Evolutionary conservation across 179 eudicot species (phyloP).

Genomic region (Corrigiola litoralis): DNA sequence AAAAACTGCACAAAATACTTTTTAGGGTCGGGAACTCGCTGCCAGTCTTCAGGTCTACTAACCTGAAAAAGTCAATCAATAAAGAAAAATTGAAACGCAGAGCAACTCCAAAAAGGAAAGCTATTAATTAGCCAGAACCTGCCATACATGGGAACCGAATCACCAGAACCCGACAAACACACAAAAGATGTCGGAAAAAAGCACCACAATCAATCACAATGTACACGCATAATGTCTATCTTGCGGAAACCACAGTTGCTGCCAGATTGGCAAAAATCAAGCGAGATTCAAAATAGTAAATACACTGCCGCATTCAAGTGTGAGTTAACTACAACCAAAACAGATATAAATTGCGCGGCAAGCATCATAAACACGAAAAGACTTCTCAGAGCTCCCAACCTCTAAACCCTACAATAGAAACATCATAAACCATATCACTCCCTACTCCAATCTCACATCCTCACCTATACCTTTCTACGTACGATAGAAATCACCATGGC

Average conservation of each 20-base stretch:
- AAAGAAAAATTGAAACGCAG: constrained; percentile 8
- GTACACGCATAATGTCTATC: not conserved
- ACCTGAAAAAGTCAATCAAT: constrained; percentile 43
- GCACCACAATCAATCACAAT: not conserved
- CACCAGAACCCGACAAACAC: not conserved
- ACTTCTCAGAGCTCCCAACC: too few species aligned
- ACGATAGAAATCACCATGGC: too few species aligned
- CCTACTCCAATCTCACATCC: too few species aligned
- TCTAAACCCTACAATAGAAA: too few species aligned
- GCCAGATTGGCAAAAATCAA: too few species aligned
- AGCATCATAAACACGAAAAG: too few species aligned
- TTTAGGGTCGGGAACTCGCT: constrained; percentile 69
- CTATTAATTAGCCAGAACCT: not conserved
- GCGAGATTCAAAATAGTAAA: too few species aligned
- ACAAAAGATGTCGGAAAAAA: not conserved
- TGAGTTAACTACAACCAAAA: too few species aligned
- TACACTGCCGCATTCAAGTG: too few species aligned
- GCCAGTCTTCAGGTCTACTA: constrained; percentile 90
- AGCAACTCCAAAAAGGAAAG: not conserved
- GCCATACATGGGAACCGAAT: not conserved
- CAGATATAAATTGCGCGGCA: too few species aligned
- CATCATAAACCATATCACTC: too few species aligned
- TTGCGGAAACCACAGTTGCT: not conserved
- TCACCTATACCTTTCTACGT: too few species aligned
- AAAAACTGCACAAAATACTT: constrained; percentile 87